phyloP scores from a whole-genome alignment of 2,329 filamentous ascomycete genomes.

The Ascocoryne sarcoides region DNA sequence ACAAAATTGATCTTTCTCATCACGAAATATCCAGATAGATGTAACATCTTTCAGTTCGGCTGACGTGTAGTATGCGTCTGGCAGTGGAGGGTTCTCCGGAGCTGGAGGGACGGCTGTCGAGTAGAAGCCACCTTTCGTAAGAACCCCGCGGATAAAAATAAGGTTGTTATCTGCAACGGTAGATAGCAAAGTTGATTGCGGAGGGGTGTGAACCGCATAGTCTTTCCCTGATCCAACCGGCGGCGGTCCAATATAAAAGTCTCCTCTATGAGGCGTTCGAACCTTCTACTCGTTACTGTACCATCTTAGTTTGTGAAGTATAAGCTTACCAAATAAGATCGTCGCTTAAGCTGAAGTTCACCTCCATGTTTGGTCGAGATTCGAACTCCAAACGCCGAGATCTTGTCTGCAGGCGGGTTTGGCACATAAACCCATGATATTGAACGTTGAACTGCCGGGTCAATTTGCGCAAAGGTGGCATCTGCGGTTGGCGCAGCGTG shows the following conservation, averaged over 20 bases:
- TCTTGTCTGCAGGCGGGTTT: constrained; percentile 6
- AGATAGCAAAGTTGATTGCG: constrained; percentile 8
- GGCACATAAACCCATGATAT: constrained; percentile 6
- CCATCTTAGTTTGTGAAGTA: background rate
- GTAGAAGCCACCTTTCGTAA: constrained; percentile 8
- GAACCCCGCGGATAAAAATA: constrained; percentile 8
- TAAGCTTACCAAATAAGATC: constrained; percentile 7
- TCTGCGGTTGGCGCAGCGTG: constrained; percentile 1
- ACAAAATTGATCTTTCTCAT: constrained; percentile 10
- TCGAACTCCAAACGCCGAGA: constrained; percentile 5
- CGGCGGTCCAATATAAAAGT: constrained; percentile 9
- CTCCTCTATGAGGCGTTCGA: constrained; percentile 8
- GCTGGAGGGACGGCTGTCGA: constrained; percentile 9
- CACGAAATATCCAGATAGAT: constrained; percentile 9
- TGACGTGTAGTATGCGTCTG: constrained; percentile 7
- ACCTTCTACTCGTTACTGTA: constrained; percentile 4
- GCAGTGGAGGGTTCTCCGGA: constrained; percentile 6
- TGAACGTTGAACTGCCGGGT: constrained; percentile 4
- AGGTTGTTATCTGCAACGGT: constrained; percentile 8
- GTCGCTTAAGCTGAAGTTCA: constrained; percentile 3
- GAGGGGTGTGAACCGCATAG: constrained; percentile 9
- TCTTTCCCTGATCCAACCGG: constrained; percentile 7
- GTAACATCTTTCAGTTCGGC: constrained; percentile 8
- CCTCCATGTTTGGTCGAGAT: constrained; percentile 2
- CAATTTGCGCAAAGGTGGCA: constrained; percentile 4